phyloP scores from a whole-genome alignment of 805 yeast genomes.

The Ogataea philodendri region DNA sequence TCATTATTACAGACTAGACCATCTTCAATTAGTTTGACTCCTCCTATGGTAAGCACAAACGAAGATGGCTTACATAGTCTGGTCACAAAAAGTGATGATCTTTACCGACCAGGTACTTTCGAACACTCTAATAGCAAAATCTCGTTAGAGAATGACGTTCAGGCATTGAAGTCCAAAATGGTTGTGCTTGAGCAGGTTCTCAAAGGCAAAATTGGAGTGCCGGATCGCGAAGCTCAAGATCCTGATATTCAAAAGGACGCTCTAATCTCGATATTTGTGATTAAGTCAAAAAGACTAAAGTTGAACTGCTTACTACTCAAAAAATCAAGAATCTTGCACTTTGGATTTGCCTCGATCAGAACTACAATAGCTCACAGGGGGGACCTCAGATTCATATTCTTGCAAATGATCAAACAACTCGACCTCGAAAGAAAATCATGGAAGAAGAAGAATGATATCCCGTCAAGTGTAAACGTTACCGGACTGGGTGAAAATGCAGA shows the following conservation, averaged over 20 bases:
- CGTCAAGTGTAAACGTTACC: neutral
- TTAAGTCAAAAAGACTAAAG: constrained; percentile 10
- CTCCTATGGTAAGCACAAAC: too few relatives aligned
- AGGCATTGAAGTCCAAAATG: constrained; percentile 13
- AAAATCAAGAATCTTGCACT: constrained; percentile 13
- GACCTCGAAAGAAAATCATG: constrained; percentile 16
- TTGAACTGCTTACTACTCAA: constrained; percentile 13
- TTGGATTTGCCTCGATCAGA: constrained; percentile 17
- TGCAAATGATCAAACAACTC: constrained; percentile 3
- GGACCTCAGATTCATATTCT: constrained; percentile 1
- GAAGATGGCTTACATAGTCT: too few relatives aligned
- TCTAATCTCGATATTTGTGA: constrained; percentile 7
- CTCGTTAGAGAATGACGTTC: constrained; percentile 13
- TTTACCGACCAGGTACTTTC: too few relatives aligned
- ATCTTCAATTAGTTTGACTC: too few relatives aligned
- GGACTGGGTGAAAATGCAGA: constrained; percentile 4
- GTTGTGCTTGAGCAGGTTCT: constrained; percentile 12
- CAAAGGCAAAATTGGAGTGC: neutral
- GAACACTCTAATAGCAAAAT: too few relatives aligned
- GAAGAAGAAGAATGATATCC: constrained; percentile 14
- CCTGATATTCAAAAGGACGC: neutral
- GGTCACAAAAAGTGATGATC: too few relatives aligned
- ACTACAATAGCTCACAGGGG: constrained; percentile 10
- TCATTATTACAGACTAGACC: too few relatives aligned
- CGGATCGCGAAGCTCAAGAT: too few relatives aligned